phyloP scores from a whole-genome alignment of 1,284 basidiomycete genomes.

The Pulveroboletus sp. region DNA sequence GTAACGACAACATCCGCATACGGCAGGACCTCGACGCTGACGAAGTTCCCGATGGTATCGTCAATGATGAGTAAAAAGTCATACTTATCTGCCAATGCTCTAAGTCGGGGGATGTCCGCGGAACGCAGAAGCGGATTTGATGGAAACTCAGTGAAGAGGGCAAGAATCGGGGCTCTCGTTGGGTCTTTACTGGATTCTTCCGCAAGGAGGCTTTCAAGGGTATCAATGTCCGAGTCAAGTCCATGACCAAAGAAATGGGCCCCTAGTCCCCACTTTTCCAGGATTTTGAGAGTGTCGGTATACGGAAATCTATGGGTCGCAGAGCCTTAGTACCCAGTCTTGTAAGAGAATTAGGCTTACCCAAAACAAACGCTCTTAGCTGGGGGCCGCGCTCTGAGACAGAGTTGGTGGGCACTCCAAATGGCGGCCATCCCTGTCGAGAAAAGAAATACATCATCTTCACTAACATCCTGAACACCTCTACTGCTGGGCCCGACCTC shows the following conservation, averaged over 20 bases:
- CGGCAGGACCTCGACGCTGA: constrained; percentile 91
- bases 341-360: constrained; percentile 46
- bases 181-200: constrained; percentile 43
- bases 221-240: constrained; percentile 72
- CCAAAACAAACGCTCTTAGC: constrained; percentile 94
- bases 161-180: constrained; percentile 53
- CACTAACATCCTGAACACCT: constrained; percentile 64
- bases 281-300: constrained; percentile 94
- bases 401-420: constrained; percentile 84
- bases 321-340: constrained; percentile 4
- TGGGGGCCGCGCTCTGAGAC: constrained; percentile 49
- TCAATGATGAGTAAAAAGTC: constrained; percentile 91
- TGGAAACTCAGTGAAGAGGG: constrained; percentile 88
- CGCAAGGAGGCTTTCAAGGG: constrained; percentile 67
- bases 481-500: constrained; percentile 59
- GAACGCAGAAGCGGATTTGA: constrained; percentile 92
- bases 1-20: constrained; percentile 94
- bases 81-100: constrained; percentile 84
- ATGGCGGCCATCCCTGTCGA: constrained; percentile 93
- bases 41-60: constrained; percentile 95
- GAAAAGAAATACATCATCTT: constrained; percentile 88
- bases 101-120: constrained; percentile 77
- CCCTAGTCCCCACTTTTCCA: constrained; percentile 97
- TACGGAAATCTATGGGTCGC: constrained; percentile 82
- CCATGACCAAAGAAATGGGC: constrained; percentile 90